Base-by-base conservation (phyloP, 2,329 filamentous ascomycete species). In the Penicillium griseofulvum region DNA sequence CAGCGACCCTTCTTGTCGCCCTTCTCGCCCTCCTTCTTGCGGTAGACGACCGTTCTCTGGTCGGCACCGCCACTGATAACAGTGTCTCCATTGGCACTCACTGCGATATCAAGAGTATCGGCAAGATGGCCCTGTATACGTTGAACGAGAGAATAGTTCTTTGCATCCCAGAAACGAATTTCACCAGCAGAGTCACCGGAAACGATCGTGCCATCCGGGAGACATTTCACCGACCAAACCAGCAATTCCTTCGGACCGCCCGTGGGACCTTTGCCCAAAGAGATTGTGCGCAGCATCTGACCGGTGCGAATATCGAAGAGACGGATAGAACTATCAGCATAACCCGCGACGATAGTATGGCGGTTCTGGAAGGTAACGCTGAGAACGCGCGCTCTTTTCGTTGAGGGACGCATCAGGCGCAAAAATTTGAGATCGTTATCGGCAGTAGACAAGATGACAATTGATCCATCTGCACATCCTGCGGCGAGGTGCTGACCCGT, bases 181-280 rank as follows among this genome's bases (percentile, higher is more conserved):
- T 97, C 91, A 31, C 94, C 94, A 5, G 91, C 92, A 3, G 94
- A 97, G 71, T 99, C 94, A 48, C 91, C 94, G 1, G 92, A 96
- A 12, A 97, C 87, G 58, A 99, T 94, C 63, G 94, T 91, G 47
- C 91, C 92, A 67, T 90, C 89, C 10, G 88, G 84, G 31, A 97
- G 80, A 68, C 89, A 91, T 74, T 91, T 96, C 59, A 99, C 88
- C 49, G 90, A 88, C 94, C 94, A 99, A 14, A 96, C 89, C 48
- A 97, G 86, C 54, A 92, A 87, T 62, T 96, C 89, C 73, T 90
- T 93, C 17, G 89, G 85, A 7, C 90, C 90, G 42, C 89, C 89
- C 8, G 80, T 78, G 11, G 90, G 81, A 34, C 93, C 90, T 52
- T 87, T 86, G 4, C 93, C 94, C 33, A 97, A 77, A 0, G 91